Conservation (phyloP, 805 yeast genomes). For the Teunomyces kruisii region DNA sequence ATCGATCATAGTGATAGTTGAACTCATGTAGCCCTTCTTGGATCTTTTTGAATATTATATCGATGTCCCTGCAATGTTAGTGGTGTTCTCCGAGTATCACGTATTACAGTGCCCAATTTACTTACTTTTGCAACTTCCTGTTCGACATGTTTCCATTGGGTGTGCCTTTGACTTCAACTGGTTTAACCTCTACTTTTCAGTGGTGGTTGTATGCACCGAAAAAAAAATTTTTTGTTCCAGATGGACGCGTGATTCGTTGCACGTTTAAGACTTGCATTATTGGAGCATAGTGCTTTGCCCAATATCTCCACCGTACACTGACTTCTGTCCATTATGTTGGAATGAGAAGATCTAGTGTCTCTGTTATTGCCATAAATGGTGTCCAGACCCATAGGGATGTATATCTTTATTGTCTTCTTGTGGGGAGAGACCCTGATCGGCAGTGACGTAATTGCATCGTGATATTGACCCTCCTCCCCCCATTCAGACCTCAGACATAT, state of each 20-base stretch:
- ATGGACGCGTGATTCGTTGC: conserved; percentile 10
- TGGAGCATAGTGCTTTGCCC: too few species aligned
- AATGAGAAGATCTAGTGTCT: too few species aligned
- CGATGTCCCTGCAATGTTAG: conserved; percentile 11
- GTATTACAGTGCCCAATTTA: conserved; percentile 4
- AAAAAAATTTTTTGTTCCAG: conserved; percentile 16
- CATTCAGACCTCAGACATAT: too few species aligned
- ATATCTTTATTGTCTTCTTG: too few species aligned
- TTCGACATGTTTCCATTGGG: conserved; percentile 21
- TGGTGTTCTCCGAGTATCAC: background rate
- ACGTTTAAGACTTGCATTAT: background rate
- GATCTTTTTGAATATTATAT: conserved; percentile 40
- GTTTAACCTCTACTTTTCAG: conserved; percentile 4
- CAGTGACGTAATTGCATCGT: too few species aligned
- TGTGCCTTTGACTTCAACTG: background rate
- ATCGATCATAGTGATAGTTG: conserved; percentile 45
- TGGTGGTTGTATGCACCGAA: conserved; percentile 3
- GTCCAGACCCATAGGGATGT: too few species aligned
- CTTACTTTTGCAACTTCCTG: conserved; percentile 39
- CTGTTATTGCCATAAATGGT: too few species aligned
- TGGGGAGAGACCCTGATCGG: too few species aligned
- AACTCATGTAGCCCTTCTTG: conserved; percentile 46
- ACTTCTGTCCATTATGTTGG: too few species aligned
- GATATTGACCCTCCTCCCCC: too few species aligned
- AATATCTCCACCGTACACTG: background rate